Base-by-base conservation (phyloP, 2,329 filamentous ascomycete genomes). In the Claviceps pazoutovae region DNA sequence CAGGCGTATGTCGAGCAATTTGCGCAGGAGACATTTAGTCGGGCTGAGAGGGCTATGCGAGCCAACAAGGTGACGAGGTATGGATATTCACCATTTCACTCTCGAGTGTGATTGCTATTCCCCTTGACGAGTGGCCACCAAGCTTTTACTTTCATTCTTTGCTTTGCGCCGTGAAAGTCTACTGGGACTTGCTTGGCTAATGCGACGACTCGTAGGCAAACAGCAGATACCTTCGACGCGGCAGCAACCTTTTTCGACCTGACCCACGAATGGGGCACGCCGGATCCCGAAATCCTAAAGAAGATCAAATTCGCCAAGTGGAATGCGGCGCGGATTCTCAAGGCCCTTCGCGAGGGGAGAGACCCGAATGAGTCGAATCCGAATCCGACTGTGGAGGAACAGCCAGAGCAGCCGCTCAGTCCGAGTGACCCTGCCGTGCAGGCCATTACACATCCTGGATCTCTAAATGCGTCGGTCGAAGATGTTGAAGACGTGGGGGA, bases 261-360 rank as follows among this genome's bases (percentile, higher is more conserved):
- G 5, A 78, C 88, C 52, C 83, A 83, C 56, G 85, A 95, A 61
- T 98, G 91, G 89, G 84, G 82, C 5, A 69, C 79, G 0, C 71
- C 83, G 11, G 87, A 95, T 37, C 69, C 78, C 1, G 89, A 97
- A 62, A 80, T 83, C 19, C 75, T 82, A 41, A 80, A 88, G 51
- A 97, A 95, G 73, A 88, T 91, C 68, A 96, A 94, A 66, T 98
- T 88, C 64, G 89, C 91, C 43, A 98, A 97, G 68, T 98, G 88
- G 77, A 94, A 97, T 66, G 90, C 91, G 2, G 73, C 91, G 38
- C 81, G 93, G 53, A 98, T 98, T 62, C 75, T 86, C 16, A 95
- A 88, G 68, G 93, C 93, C 11, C 78, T 96, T 61, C 93, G 90
- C 62, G 86, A 90, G 42, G 89, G 89, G 51, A 84, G 87, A 57